Percentiles rank a stretch among this genome's conserved stretches.
Evolutionary conservation across 2,329 filamentous ascomycete species (phyloP).

Genomic region (Fusarium sp.): DNA sequence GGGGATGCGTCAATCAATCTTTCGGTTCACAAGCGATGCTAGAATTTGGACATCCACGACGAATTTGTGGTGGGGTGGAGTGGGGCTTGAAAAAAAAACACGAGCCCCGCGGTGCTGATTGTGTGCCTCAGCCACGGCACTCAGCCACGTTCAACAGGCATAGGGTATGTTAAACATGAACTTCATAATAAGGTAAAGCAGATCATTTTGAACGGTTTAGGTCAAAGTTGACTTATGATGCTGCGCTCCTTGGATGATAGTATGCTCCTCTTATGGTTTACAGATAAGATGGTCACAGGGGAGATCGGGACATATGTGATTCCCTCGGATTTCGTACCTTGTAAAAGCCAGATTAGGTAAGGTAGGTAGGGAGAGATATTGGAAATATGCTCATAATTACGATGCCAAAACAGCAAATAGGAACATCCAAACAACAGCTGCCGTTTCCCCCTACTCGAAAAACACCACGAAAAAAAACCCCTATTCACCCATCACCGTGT

Average conservation of each 20-base stretch:
- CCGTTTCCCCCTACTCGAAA: background rate
- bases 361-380: background rate
- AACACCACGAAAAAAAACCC: background rate
- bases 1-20: constrained; percentile 38
- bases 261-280: background rate
- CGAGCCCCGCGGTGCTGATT: constrained; percentile 44
- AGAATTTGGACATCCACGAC: constrained; percentile 48
- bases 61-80: constrained; percentile 57
- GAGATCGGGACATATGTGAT: background rate
- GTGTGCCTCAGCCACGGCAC: constrained; percentile 37
- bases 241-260: background rate
- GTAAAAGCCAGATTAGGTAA: background rate
- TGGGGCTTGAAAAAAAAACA: constrained; percentile 45
- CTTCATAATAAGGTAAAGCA: background rate
- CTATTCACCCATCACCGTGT: constrained; percentile 12
- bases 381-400: background rate
- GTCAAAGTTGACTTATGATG: background rate
- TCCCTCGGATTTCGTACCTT: background rate
- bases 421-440: background rate
- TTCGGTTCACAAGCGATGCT: constrained; percentile 39
- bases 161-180: constrained; percentile 20
- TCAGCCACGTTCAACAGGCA: constrained; percentile 24
- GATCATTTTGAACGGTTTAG: background rate
- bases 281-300: background rate
- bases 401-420: background rate